phyloP scores from a whole-genome alignment of 371 early-diverging fungal species.

The Chytridium lagenaria region DNA sequence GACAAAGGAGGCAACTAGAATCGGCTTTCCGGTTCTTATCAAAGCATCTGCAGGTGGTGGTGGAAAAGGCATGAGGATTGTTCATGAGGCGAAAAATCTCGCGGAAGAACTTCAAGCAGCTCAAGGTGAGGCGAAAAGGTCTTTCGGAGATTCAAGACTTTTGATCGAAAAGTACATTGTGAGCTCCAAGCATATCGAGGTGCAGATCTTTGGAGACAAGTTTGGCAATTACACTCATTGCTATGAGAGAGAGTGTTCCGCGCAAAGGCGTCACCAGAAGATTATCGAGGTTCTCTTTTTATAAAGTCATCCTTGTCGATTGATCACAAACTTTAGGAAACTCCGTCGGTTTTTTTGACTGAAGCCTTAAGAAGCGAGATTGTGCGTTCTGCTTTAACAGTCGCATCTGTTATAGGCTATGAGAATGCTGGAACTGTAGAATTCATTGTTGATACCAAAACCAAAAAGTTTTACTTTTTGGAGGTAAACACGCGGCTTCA shows the following conservation, averaged over 20 bases:
- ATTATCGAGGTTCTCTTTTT: constrained; percentile 78
- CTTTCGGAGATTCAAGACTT: constrained; percentile 91
- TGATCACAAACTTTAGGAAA: constrained; percentile 41
- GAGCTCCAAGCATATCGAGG: constrained; percentile 91
- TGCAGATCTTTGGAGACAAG: constrained; percentile 55
- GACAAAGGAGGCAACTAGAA: constrained; percentile 80
- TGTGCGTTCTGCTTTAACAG: constrained; percentile 67
- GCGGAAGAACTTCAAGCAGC: constrained; percentile 75
- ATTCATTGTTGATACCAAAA: constrained; percentile 83
- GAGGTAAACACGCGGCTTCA: constrained; percentile 79
- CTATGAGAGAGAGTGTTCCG: constrained; percentile 92
- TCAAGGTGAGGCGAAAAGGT: constrained; percentile 77
- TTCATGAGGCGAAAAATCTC: constrained; percentile 68
- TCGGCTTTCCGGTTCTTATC: constrained; percentile 91
- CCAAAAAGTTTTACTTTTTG: constrained; percentile 85
- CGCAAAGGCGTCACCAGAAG: constrained; percentile 95
- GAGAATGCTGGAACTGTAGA: constrained; percentile 91
- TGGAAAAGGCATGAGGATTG: constrained; percentile 93
- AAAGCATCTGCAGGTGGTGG: constrained; percentile 86
- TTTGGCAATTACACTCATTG: constrained; percentile 79
- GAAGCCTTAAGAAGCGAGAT: constrained; percentile 53
- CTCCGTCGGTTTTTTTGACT: constrained; percentile 65
- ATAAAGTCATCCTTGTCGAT: too few relatives aligned
- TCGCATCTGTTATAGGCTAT: constrained; percentile 84
- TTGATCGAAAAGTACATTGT: constrained; percentile 89